A percentile compares a stretch with the other conserved stretches of the same genome.
These are phyloP conservation scores for Cladosporium sp. DNA, from an alignment of 2,329 filamentous ascomycete genomes.

Conservation along the genomic window DNA sequence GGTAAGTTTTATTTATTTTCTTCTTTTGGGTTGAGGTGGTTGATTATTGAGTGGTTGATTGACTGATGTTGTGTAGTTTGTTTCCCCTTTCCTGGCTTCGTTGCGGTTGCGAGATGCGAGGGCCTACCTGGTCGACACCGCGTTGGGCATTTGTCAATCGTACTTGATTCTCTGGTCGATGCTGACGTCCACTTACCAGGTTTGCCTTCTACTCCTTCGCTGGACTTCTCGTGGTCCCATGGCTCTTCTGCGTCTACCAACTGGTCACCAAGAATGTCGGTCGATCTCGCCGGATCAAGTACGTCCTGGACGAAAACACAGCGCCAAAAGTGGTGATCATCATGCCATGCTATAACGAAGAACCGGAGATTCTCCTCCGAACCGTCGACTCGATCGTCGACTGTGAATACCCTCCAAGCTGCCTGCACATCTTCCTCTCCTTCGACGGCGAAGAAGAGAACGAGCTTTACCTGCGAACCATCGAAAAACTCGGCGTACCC, in stretches of 20 bases:
- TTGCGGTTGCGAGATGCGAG: too few species aligned
- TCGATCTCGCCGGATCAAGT: conserved; percentile 74
- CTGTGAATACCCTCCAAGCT: conserved; percentile 87
- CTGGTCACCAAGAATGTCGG: conserved; percentile 84
- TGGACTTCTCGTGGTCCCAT: conserved; percentile 77
- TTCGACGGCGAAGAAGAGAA: conserved; percentile 91
- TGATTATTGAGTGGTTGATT: too few species aligned
- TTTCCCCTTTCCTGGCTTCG: background rate
- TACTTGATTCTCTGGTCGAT: too few species aligned
- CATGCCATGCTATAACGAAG: conserved; percentile 95
- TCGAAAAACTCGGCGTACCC: conserved; percentile 79
- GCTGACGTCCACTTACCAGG: background rate
- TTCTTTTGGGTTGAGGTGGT: too few species aligned
- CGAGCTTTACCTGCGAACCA: conserved; percentile 81
- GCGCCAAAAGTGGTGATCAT: conserved; percentile 94
- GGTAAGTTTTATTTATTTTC: conserved; percentile 32
- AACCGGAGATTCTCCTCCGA: conserved; percentile 75
- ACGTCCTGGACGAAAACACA: conserved; percentile 75
- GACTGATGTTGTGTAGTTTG: background rate
- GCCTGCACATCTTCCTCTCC: conserved; percentile 90
- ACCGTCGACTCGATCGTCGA: conserved; percentile 90
- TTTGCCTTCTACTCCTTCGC: conserved; percentile 96
- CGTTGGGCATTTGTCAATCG: too few species aligned
- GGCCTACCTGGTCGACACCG: too few species aligned
- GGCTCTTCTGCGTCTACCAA: conserved; percentile 90